Conservation (phyloP, 176 grass and related monocot species). For the Puccinellia tenuiflora region DNA sequence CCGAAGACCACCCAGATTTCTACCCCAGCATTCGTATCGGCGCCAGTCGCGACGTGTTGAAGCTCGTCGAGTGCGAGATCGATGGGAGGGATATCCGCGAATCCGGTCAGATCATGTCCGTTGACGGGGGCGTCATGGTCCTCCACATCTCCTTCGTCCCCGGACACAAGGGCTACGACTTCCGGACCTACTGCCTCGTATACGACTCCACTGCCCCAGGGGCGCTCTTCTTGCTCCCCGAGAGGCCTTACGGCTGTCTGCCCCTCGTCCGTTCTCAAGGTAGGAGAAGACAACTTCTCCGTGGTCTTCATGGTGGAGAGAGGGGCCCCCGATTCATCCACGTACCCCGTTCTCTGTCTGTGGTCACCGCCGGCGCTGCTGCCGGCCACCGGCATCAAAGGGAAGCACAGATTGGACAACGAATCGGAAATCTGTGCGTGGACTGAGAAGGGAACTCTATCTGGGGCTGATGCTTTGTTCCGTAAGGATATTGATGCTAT, state of each 20-base stretch:
- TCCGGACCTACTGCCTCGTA: not conserved
- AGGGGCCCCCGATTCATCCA: not conserved
- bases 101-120: not conserved
- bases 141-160: not conserved
- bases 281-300: not conserved
- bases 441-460: no score
- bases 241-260: not conserved
- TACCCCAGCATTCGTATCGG: not conserved
- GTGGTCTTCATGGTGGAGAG: not conserved
- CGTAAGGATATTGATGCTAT: no score
- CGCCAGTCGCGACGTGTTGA: not conserved
- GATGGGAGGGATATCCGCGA: not conserved
- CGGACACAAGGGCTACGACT: not conserved
- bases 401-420: not conserved
- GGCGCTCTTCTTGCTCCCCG: not conserved
- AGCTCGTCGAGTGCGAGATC: not conserved
- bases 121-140: not conserved
- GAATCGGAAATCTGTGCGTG: not conserved
- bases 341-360: not conserved
- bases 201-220: not conserved
- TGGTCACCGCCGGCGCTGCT: no score
- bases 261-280: not conserved
- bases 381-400: not conserved
- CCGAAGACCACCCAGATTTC: not conserved
- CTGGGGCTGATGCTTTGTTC: no score